Conservation (phyloP, 192 early-diverging fungal species). For the Linnemannia zychae region DNA sequence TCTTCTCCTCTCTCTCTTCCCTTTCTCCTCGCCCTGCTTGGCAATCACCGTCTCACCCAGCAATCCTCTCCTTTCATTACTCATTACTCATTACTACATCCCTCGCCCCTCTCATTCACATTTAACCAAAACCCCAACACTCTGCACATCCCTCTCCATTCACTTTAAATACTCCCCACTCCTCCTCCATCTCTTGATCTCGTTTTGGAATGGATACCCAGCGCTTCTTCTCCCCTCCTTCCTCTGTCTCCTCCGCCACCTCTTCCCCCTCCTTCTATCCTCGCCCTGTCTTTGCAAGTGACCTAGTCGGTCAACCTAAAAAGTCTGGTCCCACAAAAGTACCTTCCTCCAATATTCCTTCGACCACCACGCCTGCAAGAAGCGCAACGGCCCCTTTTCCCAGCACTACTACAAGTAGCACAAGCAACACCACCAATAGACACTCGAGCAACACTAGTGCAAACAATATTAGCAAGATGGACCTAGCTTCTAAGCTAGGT, state of each 20-base stretch:
- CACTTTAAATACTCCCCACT: background rate
- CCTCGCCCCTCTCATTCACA: background rate
- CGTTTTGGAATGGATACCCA: slow-evolving; percentile 3
- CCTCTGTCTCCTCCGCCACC: background rate
- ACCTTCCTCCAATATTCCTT: background rate
- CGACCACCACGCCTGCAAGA: background rate
- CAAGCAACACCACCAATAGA: background rate
- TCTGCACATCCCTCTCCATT: background rate
- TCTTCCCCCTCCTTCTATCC: background rate
- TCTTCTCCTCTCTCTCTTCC: background rate
- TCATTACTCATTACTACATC: background rate
- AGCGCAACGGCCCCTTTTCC: background rate
- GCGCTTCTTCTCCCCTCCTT: slow-evolving; percentile 5
- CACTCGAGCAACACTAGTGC: background rate
- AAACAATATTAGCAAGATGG: slow-evolving; percentile 16
- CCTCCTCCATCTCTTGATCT: background rate
- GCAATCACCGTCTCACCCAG: background rate
- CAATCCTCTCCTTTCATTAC: background rate
- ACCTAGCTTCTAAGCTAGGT: slow-evolving; percentile 17
- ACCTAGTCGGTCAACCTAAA: slow-evolving; percentile 26
- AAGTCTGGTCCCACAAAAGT: background rate
- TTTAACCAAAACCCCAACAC: background rate
- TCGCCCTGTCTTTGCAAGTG: slow-evolving; percentile 24
- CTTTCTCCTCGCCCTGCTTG: background rate
- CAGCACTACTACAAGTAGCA: background rate